Conservation (phyloP, 1,284 basidiomycete genomes). For the Cryptococcus sp. region DNA sequence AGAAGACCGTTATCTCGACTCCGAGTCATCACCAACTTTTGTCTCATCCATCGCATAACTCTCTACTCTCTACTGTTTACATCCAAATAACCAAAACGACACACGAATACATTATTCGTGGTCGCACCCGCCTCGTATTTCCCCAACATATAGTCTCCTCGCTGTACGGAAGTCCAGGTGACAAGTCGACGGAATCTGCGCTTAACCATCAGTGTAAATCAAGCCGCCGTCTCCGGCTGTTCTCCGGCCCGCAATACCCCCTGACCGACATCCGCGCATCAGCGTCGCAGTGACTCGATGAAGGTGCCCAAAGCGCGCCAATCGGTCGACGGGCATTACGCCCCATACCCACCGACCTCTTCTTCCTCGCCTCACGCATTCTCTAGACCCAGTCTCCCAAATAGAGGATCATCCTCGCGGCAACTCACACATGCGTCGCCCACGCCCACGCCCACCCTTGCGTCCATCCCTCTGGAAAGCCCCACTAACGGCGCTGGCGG, state of each 20-base stretch:
- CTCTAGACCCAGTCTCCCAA: conserved; percentile 11
- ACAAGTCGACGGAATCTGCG: no score
- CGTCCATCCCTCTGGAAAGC: neutral
- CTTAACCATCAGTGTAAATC: neutral
- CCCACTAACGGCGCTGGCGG: neutral
- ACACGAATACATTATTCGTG: no score
- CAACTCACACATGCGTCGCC: conserved; percentile 3
- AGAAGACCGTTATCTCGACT: no score
- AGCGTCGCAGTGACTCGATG: conserved; percentile 18
- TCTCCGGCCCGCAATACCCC: neutral
- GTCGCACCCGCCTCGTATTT: no score
- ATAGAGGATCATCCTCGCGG: conserved; percentile 2
- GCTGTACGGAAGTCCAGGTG: no score
- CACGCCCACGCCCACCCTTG: neutral
- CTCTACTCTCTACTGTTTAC: no score
- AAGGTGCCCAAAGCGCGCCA: conserved; percentile 31
- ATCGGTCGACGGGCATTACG: conserved; percentile 27
- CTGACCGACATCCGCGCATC: neutral
- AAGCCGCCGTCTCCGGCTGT: neutral
- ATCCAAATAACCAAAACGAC: no score
- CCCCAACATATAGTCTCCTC: no score
- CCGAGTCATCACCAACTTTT: no score
- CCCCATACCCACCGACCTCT: conserved; percentile 32
- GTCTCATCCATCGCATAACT: no score
- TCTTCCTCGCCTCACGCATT: conserved; percentile 18